Evolutionary conservation across 164 flowering plant genomes (phyloP).

Genomic region (Berberis vulgaris): DNA sequence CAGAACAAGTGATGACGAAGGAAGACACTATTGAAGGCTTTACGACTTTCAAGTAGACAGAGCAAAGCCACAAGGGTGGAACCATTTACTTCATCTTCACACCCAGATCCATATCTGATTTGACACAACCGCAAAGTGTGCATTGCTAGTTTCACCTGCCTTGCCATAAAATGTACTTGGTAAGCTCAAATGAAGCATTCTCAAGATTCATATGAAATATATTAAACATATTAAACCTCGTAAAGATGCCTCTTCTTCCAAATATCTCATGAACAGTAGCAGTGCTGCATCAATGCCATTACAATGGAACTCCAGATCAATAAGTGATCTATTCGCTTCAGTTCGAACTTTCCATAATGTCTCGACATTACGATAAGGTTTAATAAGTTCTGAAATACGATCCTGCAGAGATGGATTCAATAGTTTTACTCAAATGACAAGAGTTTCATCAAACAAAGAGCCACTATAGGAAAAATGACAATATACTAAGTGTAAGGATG

Average conservation of each 20-base stretch:
- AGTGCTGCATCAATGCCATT: slow-evolving; percentile 72
- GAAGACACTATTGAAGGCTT: slow-evolving; percentile 66
- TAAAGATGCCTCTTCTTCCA: slow-evolving; percentile 62
- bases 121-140: slow-evolving; percentile 76
- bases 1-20: slow-evolving; percentile 91
- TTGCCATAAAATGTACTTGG: slow-evolving; percentile 30
- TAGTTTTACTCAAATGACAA: background rate
- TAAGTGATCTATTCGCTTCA: slow-evolving; percentile 81
- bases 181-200: slow-evolving; percentile 5
- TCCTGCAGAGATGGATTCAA: slow-evolving; percentile 37
- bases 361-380: slow-evolving; percentile 49
- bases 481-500: slow-evolving; percentile 56
- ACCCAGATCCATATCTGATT: slow-evolving; percentile 29
- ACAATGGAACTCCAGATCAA: slow-evolving; percentile 70
- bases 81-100: slow-evolving; percentile 28
- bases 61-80: slow-evolving; percentile 64
- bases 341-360: slow-evolving; percentile 73
- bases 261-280: slow-evolving; percentile 43
- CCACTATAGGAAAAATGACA: background rate
- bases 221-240: slow-evolving; percentile 44
- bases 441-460: background rate
- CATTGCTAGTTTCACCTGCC: slow-evolving; percentile 66
- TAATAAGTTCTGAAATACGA: slow-evolving; percentile 55
- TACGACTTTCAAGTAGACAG: slow-evolving; percentile 60
- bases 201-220: slow-evolving; percentile 1